A percentile compares a stretch with the other conserved stretches of the same genome.
Conservation (phyloP, 306 rosid species). For the Nissolia schottii region DNA sequence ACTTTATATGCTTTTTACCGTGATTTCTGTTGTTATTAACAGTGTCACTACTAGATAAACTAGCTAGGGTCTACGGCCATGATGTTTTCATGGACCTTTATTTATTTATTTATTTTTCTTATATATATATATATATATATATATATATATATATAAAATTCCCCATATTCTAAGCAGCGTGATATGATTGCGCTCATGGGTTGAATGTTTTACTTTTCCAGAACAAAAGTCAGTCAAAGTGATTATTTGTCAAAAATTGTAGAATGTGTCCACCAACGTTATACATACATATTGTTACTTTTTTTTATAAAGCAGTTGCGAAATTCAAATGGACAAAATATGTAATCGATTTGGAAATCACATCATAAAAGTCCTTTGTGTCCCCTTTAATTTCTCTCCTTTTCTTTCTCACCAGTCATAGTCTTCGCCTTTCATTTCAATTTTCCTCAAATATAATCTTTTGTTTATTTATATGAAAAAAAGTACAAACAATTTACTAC, state of each 20-base stretch:
- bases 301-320: slow-evolving; percentile 30
- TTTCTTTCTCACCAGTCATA: background rate
- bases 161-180: slow-evolving; percentile 27
- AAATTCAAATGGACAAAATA: slow-evolving; percentile 30
- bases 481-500: too few species aligned
- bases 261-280: slow-evolving; percentile 36
- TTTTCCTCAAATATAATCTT: background rate
- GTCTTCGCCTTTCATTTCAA: background rate
- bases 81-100: background rate
- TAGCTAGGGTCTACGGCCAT: slow-evolving; percentile 21
- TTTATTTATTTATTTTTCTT: background rate
- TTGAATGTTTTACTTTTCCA: slow-evolving; percentile 40
- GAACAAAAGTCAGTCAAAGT: slow-evolving; percentile 51
- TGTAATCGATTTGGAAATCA: slow-evolving; percentile 25
- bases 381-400: slow-evolving; percentile 6
- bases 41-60: background rate
- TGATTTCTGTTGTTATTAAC: slow-evolving; percentile 20
- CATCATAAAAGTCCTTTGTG: slow-evolving; percentile 29
- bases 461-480: background rate
- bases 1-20: slow-evolving; percentile 18
- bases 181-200: slow-evolving; percentile 47
- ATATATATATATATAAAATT: too few species aligned
- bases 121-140: too few species aligned
- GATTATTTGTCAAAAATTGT: slow-evolving; percentile 47
- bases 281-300: slow-evolving; percentile 12